Conservation (phyloP, 179 eudicot genomes). For the Carnegiea gigantea region DNA sequence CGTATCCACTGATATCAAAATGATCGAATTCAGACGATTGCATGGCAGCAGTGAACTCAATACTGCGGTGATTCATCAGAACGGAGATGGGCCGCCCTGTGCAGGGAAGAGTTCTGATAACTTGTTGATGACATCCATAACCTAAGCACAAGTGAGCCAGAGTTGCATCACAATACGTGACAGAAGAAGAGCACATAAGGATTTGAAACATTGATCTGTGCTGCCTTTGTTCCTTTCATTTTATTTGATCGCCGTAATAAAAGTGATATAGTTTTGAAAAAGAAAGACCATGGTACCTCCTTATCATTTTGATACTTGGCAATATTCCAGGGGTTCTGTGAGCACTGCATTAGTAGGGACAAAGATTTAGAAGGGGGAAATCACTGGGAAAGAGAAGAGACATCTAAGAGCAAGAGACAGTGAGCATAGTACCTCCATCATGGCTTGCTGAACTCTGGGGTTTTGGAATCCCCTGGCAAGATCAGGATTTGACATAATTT, state of each 20-base stretch:
- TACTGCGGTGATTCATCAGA: conserved; percentile 10
- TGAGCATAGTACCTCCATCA: conserved; percentile 83
- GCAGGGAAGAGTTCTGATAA: conserved; percentile 34
- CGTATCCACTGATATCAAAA: neutral
- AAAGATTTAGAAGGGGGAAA: neutral
- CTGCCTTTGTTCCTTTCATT: neutral
- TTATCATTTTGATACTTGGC: conserved; percentile 87
- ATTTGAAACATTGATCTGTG: neutral
- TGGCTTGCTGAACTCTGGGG: conserved; percentile 95
- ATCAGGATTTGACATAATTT: conserved; percentile 91
- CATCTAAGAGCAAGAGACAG: neutral
- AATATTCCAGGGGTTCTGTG: conserved; percentile 83
- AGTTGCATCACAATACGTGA: neutral
- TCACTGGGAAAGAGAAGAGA: neutral
- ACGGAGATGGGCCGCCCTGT: conserved; percentile 19
- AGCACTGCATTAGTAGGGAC: conserved; percentile 57
- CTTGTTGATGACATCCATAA: conserved; percentile 37
- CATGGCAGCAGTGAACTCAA: neutral
- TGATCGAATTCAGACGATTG: neutral
- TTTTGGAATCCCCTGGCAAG: conserved; percentile 96
- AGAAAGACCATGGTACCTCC: conserved; percentile 56
- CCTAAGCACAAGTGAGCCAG: conserved; percentile 14
- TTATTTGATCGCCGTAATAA: too few species aligned
- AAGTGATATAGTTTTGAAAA: neutral
- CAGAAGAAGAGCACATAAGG: too few species aligned